Percentiles rank a stretch among this genome's conserved stretches.
phyloP scores from a whole-genome alignment of 2,329 filamentous ascomycete species.

The Calonectria fujianensis region DNA sequence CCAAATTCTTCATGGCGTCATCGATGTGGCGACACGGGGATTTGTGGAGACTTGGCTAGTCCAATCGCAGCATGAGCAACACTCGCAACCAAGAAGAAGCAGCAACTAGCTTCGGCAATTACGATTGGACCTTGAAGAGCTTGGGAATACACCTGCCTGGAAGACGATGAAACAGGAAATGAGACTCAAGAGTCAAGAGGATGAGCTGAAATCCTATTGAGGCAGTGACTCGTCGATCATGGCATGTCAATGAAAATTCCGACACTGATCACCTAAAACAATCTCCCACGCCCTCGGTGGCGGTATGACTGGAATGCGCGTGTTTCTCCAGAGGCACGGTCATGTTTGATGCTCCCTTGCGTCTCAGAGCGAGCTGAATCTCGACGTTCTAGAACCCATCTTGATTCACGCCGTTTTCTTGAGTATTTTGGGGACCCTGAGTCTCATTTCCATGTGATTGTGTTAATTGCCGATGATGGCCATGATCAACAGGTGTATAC shows the following conservation, averaged over 20 bases:
- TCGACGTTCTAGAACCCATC: conserved; percentile 1
- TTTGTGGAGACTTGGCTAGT: not conserved
- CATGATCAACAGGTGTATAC: not conserved
- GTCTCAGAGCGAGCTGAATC: conserved; percentile 10
- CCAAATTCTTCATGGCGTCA: not conserved
- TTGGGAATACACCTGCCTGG: not conserved
- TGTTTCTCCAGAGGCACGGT: conserved; percentile 1
- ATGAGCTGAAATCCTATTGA: not conserved
- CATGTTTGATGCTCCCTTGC: conserved; percentile 20
- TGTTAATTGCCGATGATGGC: not conserved
- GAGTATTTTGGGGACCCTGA: not conserved
- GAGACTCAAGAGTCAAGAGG: not conserved
- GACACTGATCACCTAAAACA: conserved; percentile 13
- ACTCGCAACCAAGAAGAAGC: not conserved
- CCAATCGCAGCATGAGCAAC: not conserved
- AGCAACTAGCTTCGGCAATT: not conserved
- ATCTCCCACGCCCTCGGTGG: conserved; percentile 9
- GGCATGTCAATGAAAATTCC: not conserved
- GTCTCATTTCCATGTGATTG: conserved; percentile 15
- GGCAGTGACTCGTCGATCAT: not conserved
- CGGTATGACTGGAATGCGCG: conserved; percentile 12
- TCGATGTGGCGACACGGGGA: not conserved
- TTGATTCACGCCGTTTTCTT: conserved; percentile 13
- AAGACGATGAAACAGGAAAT: not conserved
- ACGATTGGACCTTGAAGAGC: not conserved